Percentiles rank a stretch among this genome's conserved stretches.
Conservation (phyloP, 2,329 filamentous ascomycete species). For the Alternaria dauci region DNA sequence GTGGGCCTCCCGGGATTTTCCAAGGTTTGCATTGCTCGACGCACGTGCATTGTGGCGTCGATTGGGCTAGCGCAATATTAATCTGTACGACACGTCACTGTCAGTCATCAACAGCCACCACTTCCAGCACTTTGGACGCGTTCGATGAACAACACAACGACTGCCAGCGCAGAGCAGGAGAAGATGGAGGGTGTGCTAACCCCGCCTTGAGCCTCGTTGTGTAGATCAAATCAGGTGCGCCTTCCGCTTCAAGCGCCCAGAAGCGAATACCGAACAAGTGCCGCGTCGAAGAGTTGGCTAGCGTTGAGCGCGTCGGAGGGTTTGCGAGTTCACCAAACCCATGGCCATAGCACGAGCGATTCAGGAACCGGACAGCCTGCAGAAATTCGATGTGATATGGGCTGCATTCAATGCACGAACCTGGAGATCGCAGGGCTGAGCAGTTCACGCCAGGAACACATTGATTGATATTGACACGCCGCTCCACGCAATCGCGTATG, state of each 20-base stretch:
- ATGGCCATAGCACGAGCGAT: slow-evolving; percentile 37
- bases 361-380: slow-evolving; percentile 33
- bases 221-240: slow-evolving; percentile 17
- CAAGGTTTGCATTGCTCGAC: slow-evolving; percentile 11
- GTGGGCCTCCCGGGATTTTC: slow-evolving; percentile 14
- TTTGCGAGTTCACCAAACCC: slow-evolving; percentile 29
- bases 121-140: slow-evolving; percentile 21
- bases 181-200: slow-evolving; percentile 29
- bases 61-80: slow-evolving; percentile 25
- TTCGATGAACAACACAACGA: slow-evolving; percentile 40
- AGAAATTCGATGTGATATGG: slow-evolving; percentile 37
- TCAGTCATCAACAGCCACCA: slow-evolving; percentile 30
- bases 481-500: slow-evolving; percentile 18
- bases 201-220: slow-evolving; percentile 28
- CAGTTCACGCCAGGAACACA: slow-evolving; percentile 36
- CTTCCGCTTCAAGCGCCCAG: slow-evolving; percentile 17
- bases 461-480: slow-evolving; percentile 24
- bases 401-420: slow-evolving; percentile 35
- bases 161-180: slow-evolving; percentile 37
- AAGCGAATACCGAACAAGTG: slow-evolving; percentile 28
- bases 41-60: slow-evolving; percentile 20
- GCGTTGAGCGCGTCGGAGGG: slow-evolving; percentile 16
- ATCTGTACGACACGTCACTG: slow-evolving; percentile 35
- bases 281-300: slow-evolving; percentile 20
- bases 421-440: slow-evolving; percentile 40